A percentile compares a stretch with the other conserved stretches of the same genome.
Conservation (phyloP, 108 stramenopile genomes). For the Cyclotella kingstonii region DNA sequence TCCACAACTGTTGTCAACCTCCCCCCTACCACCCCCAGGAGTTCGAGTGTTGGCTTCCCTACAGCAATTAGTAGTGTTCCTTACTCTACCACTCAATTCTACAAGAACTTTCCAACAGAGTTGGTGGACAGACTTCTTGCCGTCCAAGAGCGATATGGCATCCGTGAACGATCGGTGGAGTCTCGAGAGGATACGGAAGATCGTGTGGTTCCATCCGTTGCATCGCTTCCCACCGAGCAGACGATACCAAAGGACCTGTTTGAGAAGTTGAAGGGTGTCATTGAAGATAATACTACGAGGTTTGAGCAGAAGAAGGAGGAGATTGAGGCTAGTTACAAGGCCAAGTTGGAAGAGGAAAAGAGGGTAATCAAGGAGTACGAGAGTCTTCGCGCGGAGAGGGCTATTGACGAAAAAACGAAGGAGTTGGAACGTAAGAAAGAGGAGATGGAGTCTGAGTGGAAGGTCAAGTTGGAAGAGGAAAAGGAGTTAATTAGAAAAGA, state of each 20-base stretch:
- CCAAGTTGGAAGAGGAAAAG: slow-evolving; percentile 11
- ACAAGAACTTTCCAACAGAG: too few species aligned
- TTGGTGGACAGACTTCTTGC: too few species aligned
- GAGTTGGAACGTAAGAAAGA: neutral
- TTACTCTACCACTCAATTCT: too few species aligned
- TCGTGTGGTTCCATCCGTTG: too few species aligned
- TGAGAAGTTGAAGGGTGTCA: slow-evolving; percentile 2
- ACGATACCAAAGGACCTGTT: too few species aligned
- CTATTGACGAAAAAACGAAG: neutral
- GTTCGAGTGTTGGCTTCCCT: too few species aligned
- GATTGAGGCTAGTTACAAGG: neutral
- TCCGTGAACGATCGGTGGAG: too few species aligned
- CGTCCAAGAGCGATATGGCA: too few species aligned
- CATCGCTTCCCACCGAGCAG: too few species aligned
- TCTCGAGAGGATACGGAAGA: too few species aligned
- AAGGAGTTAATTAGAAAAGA: neutral
- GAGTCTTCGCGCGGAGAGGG: too few species aligned
- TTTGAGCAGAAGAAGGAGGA: slow-evolving; percentile 2
- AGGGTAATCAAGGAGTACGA: neutral
- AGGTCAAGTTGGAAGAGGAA: slow-evolving; percentile 5
- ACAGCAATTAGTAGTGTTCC: too few species aligned
- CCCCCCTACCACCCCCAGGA: neutral
- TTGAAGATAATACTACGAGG: neutral
- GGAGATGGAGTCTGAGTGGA: neutral
- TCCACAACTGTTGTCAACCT: neutral